phyloP scores from a whole-genome alignment of 345 rosid species.

The Gossypium herbaceum region DNA sequence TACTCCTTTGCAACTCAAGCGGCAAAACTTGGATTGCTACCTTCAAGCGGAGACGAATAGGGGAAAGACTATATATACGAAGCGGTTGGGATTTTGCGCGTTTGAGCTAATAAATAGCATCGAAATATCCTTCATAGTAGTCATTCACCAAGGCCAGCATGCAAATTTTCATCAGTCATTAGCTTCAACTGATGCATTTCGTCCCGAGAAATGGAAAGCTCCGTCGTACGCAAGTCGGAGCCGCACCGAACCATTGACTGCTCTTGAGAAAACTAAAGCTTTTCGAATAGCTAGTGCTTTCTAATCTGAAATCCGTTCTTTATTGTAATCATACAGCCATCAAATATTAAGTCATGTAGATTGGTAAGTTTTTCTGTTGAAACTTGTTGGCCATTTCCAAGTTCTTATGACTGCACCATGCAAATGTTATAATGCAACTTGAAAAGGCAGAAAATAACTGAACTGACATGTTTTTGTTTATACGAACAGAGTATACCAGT shows the following conservation, averaged over 20 bases:
- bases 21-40: conserved; percentile 20
- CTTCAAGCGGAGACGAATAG: not conserved
- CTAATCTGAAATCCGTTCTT: not conserved
- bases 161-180: not conserved
- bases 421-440: not conserved
- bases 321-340: not conserved
- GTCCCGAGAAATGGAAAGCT: conserved; percentile 6
- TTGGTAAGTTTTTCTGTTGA: not conserved
- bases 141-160: not conserved
- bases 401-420: not conserved
- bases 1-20: not conserved
- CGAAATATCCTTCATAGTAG: conserved; percentile 1
- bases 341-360: not conserved
- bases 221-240: conserved; percentile 6
- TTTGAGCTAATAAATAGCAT: conserved; percentile 7
- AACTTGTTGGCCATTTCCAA: not conserved
- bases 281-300: not conserved
- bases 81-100: not conserved
- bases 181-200: conserved; percentile 22
- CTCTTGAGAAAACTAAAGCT: not conserved
- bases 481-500: not conserved
- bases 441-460: not conserved
- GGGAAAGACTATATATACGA: not conserved
- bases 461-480: not conserved
- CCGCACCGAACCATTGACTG: not conserved